Evolutionary conservation across 768 basidiomycete genomes (phyloP), one percentile per base, ranked within the genome.

Genomic region (Pluteus cervinus): DNA sequence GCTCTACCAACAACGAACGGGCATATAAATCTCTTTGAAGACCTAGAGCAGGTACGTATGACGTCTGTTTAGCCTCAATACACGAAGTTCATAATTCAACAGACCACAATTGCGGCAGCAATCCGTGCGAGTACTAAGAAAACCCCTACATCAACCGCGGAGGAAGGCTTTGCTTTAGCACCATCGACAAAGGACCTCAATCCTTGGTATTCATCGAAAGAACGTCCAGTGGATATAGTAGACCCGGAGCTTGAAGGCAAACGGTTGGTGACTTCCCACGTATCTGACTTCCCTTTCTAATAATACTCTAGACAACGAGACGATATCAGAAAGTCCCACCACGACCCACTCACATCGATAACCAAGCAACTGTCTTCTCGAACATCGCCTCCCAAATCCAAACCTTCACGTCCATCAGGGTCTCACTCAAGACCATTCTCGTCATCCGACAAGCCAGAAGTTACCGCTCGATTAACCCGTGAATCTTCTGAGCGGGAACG

Each of bases 1-100:
- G 40, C 37, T 5, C 42, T 74, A 40, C 64, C 71, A 21, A 66
- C 69, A 2, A 66, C 73, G 1, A 65, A 65, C 24, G 81, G 81
- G 1, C 87, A 91, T 49, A 86, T 90, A 58, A 90, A 89, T 52
- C 60, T 91, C 36, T 90, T 89, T 46, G 80, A 84, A 47, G 86
- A 88, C 49, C 46, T 89, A n/a, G 87, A 89, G 50, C 69, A 77
- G 46, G 85, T 81, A 37, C 12, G 68, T 45, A 16, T 33, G 15
- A 23, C 12, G 7, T 16, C 24, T 21, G 16, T 9, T 16, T 42
- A 24, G 17, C 12, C 31, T 24, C 21, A 26, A 33, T 10, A 21
- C 29, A 16, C 17, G 33, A 23, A 9, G 15, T 33, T 43, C 28
- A 41, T 29, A 7, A 15, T 12, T 22, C 28, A 10, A 20, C 54